These are phyloP conservation scores for Candida quercuum DNA, from an alignment of 805 yeast species.

Conservation along the genomic window DNA sequence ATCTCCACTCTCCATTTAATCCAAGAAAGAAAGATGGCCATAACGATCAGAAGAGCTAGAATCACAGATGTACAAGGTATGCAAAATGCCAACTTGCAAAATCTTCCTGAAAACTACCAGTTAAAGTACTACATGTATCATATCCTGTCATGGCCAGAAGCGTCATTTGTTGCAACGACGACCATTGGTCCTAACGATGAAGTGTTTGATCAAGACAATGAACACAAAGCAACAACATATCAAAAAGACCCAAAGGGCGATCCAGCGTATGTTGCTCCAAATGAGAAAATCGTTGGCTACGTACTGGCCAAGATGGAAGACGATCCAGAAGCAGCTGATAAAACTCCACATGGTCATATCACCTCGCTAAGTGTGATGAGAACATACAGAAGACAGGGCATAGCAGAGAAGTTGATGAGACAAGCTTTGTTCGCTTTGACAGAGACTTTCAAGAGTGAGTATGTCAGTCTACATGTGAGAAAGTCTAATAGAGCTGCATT, in stretches of 20 bases:
- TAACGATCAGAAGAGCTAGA: slow-evolving; percentile 84
- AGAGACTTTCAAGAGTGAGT: slow-evolving; percentile 75
- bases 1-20: too few relatives aligned
- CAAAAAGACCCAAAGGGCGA: slow-evolving; percentile 39
- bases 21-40: slow-evolving; percentile 75
- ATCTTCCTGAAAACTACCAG: slow-evolving; percentile 91
- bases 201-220: slow-evolving; percentile 10
- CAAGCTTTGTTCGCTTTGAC: slow-evolving; percentile 75
- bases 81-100: slow-evolving; percentile 91
- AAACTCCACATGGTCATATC: slow-evolving; percentile 82
- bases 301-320: slow-evolving; percentile 96
- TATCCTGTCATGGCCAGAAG: slow-evolving; percentile 94
- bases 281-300: slow-evolving; percentile 90
- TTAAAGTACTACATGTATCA: slow-evolving; percentile 93
- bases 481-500: slow-evolving; percentile 91
- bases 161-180: slow-evolving; percentile 90
- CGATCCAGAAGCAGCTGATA: slow-evolving; percentile 71
- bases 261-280: slow-evolving; percentile 56
- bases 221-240: slow-evolving; percentile 14
- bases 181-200: slow-evolving; percentile 36
- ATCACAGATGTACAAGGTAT: slow-evolving; percentile 85
- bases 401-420: slow-evolving; percentile 88
- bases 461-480: slow-evolving; percentile 90
- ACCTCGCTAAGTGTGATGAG: slow-evolving; percentile 94
- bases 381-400: slow-evolving; percentile 90